These are phyloP conservation scores for Aspergillus candidus DNA, from an alignment of 2,329 filamentous ascomycete genomes.

Conservation along the genomic window DNA sequence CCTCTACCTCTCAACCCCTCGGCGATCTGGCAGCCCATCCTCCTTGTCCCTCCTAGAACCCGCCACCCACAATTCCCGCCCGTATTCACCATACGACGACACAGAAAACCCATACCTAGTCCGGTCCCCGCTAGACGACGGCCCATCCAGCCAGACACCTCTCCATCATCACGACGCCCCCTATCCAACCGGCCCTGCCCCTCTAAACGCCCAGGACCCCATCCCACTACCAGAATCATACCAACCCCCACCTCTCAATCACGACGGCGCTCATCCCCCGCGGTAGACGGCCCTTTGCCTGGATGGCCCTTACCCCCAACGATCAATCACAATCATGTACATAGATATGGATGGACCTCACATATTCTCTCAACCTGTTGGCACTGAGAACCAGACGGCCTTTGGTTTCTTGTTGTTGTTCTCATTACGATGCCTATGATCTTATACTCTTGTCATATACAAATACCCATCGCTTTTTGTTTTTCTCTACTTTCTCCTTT, in stretches of 20 bases:
- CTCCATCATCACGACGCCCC: constrained; percentile 6
- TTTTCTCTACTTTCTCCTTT: background rate
- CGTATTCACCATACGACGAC: constrained; percentile 16
- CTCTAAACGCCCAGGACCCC: constrained; percentile 24
- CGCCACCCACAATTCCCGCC: constrained; percentile 7
- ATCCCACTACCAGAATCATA: constrained; percentile 29
- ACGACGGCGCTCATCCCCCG: constrained; percentile 14
- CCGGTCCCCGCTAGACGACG: constrained; percentile 11
- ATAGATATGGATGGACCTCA: constrained; percentile 9
- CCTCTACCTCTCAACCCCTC: constrained; percentile 3
- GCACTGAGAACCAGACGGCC: background rate
- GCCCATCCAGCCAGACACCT: constrained; percentile 10
- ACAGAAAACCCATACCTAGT: constrained; percentile 12
- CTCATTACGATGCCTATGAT: background rate
- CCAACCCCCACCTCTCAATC: constrained; percentile 21
- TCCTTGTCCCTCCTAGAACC: constrained; percentile 10
- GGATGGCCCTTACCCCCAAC: background rate
- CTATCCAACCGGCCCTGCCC: constrained; percentile 17
- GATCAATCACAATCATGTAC: background rate
- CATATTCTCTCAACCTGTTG: too few species aligned
- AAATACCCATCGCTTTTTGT: constrained; percentile 6
- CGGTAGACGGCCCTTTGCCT: background rate
- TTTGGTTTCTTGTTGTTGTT: too few species aligned
- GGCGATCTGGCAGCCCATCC: constrained; percentile 6
- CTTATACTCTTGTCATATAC: background rate